phyloP scores from a whole-genome alignment of 345 rosid genomes.

The Ricinus communis region DNA sequence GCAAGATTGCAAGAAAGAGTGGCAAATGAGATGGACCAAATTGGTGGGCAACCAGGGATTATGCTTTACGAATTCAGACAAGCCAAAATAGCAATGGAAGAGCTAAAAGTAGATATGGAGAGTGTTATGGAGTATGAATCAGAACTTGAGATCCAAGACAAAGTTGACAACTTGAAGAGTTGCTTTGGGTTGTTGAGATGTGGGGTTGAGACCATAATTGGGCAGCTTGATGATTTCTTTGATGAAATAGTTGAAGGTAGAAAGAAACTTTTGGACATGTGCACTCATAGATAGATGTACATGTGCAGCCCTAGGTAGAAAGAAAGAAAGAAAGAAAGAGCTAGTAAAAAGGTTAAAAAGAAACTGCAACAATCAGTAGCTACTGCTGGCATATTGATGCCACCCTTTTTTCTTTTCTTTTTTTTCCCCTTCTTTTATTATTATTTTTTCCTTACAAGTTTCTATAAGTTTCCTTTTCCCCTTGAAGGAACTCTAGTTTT shows the following conservation, averaged over 20 bases:
- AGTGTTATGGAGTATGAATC: slow-evolving; percentile 36
- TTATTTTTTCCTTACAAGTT: too few species aligned
- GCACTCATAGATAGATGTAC: too few species aligned
- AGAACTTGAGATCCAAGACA: slow-evolving; percentile 44
- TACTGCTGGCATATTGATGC: neutral
- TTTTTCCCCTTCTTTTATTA: too few species aligned
- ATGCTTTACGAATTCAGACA: slow-evolving; percentile 59
- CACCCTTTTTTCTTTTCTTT: too few species aligned
- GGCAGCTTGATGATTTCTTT: slow-evolving; percentile 83
- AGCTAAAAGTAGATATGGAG: slow-evolving; percentile 57
- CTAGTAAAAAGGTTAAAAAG: neutral
- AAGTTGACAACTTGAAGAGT: slow-evolving; percentile 50
- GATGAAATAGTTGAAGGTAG: slow-evolving; percentile 92
- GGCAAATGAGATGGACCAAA: slow-evolving; percentile 47
- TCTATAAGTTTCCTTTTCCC: neutral
- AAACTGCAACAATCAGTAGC: slow-evolving; percentile 7
- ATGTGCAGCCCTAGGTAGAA: slow-evolving; percentile 68
- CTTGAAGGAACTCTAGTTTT: too few species aligned
- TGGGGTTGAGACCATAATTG: slow-evolving; percentile 65
- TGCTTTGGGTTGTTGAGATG: slow-evolving; percentile 61
- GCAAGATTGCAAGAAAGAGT: slow-evolving; percentile 61
- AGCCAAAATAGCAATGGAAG: slow-evolving; percentile 62
- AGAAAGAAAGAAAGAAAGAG: too few species aligned
- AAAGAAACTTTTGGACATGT: slow-evolving; percentile 71
- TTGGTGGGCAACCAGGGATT: slow-evolving; percentile 43